A percentile compares a stretch with the other conserved stretches of the same genome.
Conservation (phyloP, 2,329 filamentous ascomycete genomes). For the Coniochaeta sp. region DNA sequence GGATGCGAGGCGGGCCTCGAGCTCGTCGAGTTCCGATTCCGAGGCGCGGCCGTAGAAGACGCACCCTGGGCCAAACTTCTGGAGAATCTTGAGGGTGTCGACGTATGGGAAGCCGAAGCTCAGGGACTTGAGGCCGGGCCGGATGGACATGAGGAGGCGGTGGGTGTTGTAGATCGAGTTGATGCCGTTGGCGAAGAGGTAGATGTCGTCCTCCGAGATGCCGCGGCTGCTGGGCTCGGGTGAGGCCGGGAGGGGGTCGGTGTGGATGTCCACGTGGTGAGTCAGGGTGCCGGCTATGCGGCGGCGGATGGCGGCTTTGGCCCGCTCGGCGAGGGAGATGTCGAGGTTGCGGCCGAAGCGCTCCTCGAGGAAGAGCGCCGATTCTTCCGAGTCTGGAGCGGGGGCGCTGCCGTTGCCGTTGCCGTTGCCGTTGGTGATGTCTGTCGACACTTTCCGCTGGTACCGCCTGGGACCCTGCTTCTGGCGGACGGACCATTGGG, state of each 20-base stretch:
- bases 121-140: constrained; percentile 69
- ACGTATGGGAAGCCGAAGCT: constrained; percentile 97
- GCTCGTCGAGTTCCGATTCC: constrained; percentile 70
- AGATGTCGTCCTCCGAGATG: constrained; percentile 74
- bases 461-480: constrained; percentile 76
- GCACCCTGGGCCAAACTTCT: constrained; percentile 90
- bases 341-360: constrained; percentile 89
- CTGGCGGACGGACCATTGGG: constrained; percentile 16
- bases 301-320: constrained; percentile 76
- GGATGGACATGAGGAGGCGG: constrained; percentile 59
- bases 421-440: constrained; percentile 17
- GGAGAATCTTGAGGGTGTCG: constrained; percentile 87
- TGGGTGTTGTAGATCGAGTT: constrained; percentile 91
- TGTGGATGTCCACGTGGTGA: constrained; percentile 57
- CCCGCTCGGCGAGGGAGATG: constrained; percentile 68
- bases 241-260: constrained; percentile 45
- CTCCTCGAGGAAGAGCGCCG: constrained; percentile 80
- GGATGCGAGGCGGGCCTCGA: constrained; percentile 61
- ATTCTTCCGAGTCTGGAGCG: constrained; percentile 40
- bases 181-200: constrained; percentile 86
- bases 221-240: constrained; percentile 40
- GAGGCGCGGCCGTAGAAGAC: constrained; percentile 82
- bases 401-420: neutral
- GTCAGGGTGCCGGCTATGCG: constrained; percentile 84
- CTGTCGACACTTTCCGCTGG: constrained; percentile 48